Percentiles rank a stretch among this genome's conserved stretches.
Conservation (phyloP, 2,329 filamentous ascomycete species). For the Cladosporium sp. region DNA sequence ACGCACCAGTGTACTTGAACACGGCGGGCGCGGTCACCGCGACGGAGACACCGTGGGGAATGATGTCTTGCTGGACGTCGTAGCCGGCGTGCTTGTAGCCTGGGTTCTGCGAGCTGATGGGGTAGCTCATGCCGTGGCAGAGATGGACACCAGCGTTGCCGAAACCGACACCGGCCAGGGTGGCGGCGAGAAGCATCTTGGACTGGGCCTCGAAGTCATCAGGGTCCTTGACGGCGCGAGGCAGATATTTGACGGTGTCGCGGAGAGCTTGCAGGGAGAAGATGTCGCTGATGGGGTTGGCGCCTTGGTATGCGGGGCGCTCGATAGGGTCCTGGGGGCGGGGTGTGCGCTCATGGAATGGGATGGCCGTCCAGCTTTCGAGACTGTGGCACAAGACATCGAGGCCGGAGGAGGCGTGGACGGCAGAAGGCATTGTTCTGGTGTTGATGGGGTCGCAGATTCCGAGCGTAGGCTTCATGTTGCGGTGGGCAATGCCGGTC, state of each 20-base stretch:
- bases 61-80: conserved; percentile 66
- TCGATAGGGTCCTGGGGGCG: conserved; percentile 84
- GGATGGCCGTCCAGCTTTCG: conserved; percentile 97
- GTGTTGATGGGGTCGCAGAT: conserved; percentile 87
- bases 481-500: conserved; percentile 91
- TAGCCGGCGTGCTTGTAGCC: conserved; percentile 89
- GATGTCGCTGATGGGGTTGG: conserved; percentile 95
- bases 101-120: conserved; percentile 91
- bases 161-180: conserved; percentile 90
- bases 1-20: conserved; percentile 85
- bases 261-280: conserved; percentile 84
- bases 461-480: conserved; percentile 89
- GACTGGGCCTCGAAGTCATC: conserved; percentile 89
- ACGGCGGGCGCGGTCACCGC: conserved; percentile 90
- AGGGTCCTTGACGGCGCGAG: conserved; percentile 76
- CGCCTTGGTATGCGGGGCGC: conserved; percentile 89
- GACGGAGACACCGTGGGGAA: conserved; percentile 92
- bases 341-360: conserved; percentile 78
- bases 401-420: conserved; percentile 84
- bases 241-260: conserved; percentile 85
- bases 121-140: conserved; percentile 91
- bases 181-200: conserved; percentile 92
- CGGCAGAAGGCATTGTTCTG: conserved; percentile 87
- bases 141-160: conserved; percentile 95
- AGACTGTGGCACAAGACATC: conserved; percentile 94